Evolutionary conservation across 352 stramenopile genomes (phyloP).

Genomic region (Pythium phragmiticola): DNA sequence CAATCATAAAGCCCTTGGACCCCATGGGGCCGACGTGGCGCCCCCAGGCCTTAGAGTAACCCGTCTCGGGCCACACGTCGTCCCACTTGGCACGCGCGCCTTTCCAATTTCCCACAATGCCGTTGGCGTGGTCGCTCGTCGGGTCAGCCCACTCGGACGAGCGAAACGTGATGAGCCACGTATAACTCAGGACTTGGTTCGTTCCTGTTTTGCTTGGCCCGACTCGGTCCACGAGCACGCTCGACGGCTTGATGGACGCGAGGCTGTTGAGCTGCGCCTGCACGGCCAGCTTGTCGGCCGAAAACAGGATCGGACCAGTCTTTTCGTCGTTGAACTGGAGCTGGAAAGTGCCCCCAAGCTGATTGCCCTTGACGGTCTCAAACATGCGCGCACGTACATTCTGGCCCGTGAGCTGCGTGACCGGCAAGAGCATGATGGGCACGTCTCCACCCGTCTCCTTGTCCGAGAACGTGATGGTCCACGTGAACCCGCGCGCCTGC

Average conservation of each 20-base stretch:
- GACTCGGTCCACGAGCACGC: conserved; percentile 80
- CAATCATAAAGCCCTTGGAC: conserved; percentile 35
- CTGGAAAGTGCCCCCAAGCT: conserved; percentile 91
- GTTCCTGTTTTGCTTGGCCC: conserved; percentile 35
- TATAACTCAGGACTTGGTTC: conserved; percentile 85
- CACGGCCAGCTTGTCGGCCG: conserved; percentile 78
- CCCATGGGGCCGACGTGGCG: conserved; percentile 93
- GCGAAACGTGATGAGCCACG: conserved; percentile 92
- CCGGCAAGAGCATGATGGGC: conserved; percentile 38
- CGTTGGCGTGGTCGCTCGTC: conserved; percentile 81
- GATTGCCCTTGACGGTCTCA: conserved; percentile 83
- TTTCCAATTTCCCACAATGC: conserved; percentile 92
- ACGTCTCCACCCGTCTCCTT: conserved; percentile 83
- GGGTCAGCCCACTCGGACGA: conserved; percentile 93
- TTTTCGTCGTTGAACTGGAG: conserved; percentile 94
- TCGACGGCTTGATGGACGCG: conserved; percentile 90
- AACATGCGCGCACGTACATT: conserved; percentile 48
- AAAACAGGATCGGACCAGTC: conserved; percentile 88
- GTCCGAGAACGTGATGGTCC: conserved; percentile 74
- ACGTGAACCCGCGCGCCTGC: conserved; percentile 73
- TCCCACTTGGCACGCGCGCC: conserved; percentile 71
- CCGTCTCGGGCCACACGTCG: conserved; percentile 89
- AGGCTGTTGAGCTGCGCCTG: conserved; percentile 92
- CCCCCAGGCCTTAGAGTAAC: conserved; percentile 96
- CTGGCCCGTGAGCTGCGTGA: conserved; percentile 36